Conservation (phyloP, 768 basidiomycete species). For the Collybia sordida region DNA sequence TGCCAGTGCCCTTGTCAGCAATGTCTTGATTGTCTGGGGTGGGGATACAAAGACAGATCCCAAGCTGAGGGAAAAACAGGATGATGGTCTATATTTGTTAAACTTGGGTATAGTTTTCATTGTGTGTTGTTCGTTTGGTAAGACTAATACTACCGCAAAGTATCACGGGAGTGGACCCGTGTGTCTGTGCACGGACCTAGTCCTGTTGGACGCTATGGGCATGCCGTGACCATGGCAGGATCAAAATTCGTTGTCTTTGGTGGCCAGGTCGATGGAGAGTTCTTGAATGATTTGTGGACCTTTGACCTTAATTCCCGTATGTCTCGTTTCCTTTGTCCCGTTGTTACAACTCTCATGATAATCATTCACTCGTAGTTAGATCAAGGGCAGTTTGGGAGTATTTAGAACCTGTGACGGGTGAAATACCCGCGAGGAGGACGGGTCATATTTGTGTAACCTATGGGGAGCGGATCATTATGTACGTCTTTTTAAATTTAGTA, state of each 20-base stretch:
- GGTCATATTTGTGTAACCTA: constrained; percentile 88
- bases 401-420: constrained; percentile 59
- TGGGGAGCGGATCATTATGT: constrained; percentile 85
- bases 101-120: constrained; percentile 79
- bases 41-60: constrained; percentile 90
- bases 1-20: constrained; percentile 92
- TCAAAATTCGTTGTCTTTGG: constrained; percentile 95
- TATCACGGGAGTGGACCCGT: constrained; percentile 93
- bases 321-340: constrained; percentile 25
- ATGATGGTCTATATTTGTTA: constrained; percentile 90
- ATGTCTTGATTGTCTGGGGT: constrained; percentile 96
- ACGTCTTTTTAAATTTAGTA: constrained; percentile 27
- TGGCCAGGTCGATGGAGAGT: constrained; percentile 93
- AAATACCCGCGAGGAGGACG: constrained; percentile 79
- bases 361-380: constrained; percentile 65
- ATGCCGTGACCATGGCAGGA: constrained; percentile 89
- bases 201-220: constrained; percentile 92
- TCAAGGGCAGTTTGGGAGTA: constrained; percentile 84
- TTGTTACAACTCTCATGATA: constrained; percentile 4
- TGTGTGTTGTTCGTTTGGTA: background rate
- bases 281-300: constrained; percentile 92
- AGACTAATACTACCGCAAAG: constrained; percentile 36
- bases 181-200: constrained; percentile 74
- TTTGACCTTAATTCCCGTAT: constrained; percentile 94
- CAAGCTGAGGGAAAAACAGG: constrained; percentile 74